Evolutionary conservation across 2,329 filamentous ascomycete genomes (phyloP).

Genomic region (Penicillium sp.): DNA sequence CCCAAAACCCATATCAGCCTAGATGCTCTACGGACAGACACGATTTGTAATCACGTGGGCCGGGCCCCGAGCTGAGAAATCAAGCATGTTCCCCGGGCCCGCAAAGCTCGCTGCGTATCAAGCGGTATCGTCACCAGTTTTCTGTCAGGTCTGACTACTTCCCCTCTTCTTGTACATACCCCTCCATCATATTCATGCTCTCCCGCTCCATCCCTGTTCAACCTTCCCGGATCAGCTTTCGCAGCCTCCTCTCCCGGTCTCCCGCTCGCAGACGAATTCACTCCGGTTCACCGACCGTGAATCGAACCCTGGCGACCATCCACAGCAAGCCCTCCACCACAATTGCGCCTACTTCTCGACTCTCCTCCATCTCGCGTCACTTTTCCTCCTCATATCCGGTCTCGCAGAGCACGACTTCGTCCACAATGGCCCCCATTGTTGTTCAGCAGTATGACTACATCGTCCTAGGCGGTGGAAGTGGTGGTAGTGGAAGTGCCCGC

Average conservation of each 20-base stretch:
- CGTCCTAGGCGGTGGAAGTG: conserved; percentile 55
- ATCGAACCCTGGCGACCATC: conserved; percentile 27
- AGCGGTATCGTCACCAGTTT: conserved; percentile 16
- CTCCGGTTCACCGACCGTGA: conserved; percentile 15
- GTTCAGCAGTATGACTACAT: conserved; percentile 54
- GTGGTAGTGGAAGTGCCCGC: conserved; percentile 50
- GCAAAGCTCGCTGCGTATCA: conserved; percentile 5
- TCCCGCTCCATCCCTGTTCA: conserved; percentile 20
- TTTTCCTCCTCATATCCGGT: conserved; percentile 31
- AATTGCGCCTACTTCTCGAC: conserved; percentile 28
- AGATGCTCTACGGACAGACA: no score
- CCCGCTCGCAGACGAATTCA: conserved; percentile 8
- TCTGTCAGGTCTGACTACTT: conserved; percentile 10
- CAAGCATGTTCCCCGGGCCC: not conserved
- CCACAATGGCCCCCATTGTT: conserved; percentile 47
- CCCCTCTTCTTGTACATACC: conserved; percentile 18
- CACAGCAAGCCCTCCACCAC: conserved; percentile 15
- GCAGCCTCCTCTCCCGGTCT: conserved; percentile 16
- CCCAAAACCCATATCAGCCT: not conserved
- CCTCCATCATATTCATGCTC: conserved; percentile 22
- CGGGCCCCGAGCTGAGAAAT: conserved; percentile 8
- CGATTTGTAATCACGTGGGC: conserved; percentile 18
- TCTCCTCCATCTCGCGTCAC: conserved; percentile 42
- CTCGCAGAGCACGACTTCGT: conserved; percentile 15
- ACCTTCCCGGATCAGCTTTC: conserved; percentile 22